Evolutionary conservation across 2,329 filamentous ascomycete species (phyloP), one percentile per base, ranked within the genome.

Genomic region (Graphilbum ipis-grandicollis): DNA sequence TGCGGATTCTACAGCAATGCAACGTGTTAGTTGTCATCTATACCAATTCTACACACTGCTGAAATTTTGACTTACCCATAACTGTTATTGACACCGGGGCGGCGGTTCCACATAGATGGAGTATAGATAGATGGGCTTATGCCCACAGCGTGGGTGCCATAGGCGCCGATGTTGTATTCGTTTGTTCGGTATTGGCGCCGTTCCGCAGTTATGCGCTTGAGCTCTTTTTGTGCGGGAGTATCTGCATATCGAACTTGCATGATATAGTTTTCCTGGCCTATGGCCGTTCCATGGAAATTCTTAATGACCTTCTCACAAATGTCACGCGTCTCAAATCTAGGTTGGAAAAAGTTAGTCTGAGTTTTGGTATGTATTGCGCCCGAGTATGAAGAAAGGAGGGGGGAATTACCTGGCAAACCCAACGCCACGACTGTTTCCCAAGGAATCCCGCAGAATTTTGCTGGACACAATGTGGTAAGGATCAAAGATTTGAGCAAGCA

Each of bases 221-320:
- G 68, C 53, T 90, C 75, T 65, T 98, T 98, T 58, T 98, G 90
- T 43, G 88, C 81, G 38, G 90, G 83, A 28, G 90, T 98, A 52
- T 98, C 90, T 44, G 92, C 88, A 55, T 93, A 98, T 46, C 90
- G 86, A 47, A 98, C 85, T 59, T 94, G 86, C 59, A 90, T 73
- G 44, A 86, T 76, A 45, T 90, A 72, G 21, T 79, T 75, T 50
- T 93, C 83, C 25, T 80, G 75, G 30, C 81, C 81, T 46, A 82
- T 69, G 22, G 71, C 62, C 47, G 76, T 64, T 45, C 90, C 88
- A 58, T 93, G 86, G 59, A 81, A 98, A 44, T 79, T 75, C 48
- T 68, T 66, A 56, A 98, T 84, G 47, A 98, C 77, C 46, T 85
- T 75, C 48, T 96, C 86, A 47, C 90, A 96, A 47, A 92, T 68